Base-by-base conservation (phyloP, 129 eudicot species). In the Helichrysum umbraculigerum region DNA sequence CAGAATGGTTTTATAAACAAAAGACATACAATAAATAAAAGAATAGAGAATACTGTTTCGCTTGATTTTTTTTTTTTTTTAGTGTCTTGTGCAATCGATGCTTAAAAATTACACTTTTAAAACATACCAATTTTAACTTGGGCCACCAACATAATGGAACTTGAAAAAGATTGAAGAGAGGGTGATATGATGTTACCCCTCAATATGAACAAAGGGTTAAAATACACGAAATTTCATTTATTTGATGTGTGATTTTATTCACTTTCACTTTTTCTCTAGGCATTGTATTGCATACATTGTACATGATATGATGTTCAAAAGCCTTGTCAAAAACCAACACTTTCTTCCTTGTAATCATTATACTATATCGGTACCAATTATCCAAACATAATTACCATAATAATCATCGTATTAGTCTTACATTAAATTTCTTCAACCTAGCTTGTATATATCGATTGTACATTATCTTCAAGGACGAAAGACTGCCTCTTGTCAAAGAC, bases 181-280 rank as follows among this genome's bases (percentile, higher is more conserved):
- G 78, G 63, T 51, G 76, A 78, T 25, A 25, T 0, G 0, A 25
- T 71, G 82, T 33, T 54, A 65, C 64, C 68, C 60, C 22, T 9
- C 33, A 51, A 63, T 57, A 71, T 71, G 82, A 79, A 73, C 0
- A 68, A 66, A 5, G 12, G 59, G 22, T 54, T 29, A 32, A 34
- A 72, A 11, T 0, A 25, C 28, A 54, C 0, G 47, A 33, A 33
- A 7, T 6, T 72, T 67, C 15, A 47, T 47, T 12, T 12, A 70
- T 30, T 51, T 70, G 75, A 70, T 6, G 61, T 29, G 68, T 71
- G 70, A 67, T 35, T 76, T 60, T 42, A 44, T 63, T 33, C 28
- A 71, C 77, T 78, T 78, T 70, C 65, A 71, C 82, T 71, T 78
- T 78, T 72, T 71, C 77, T 78, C 82, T 50, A 71, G 82, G 77